A percentile compares a stretch with the other conserved stretches of the same genome.
Conservation (phyloP, 2,329 filamentous ascomycete species). For the Ophiostoma ulmi region DNA sequence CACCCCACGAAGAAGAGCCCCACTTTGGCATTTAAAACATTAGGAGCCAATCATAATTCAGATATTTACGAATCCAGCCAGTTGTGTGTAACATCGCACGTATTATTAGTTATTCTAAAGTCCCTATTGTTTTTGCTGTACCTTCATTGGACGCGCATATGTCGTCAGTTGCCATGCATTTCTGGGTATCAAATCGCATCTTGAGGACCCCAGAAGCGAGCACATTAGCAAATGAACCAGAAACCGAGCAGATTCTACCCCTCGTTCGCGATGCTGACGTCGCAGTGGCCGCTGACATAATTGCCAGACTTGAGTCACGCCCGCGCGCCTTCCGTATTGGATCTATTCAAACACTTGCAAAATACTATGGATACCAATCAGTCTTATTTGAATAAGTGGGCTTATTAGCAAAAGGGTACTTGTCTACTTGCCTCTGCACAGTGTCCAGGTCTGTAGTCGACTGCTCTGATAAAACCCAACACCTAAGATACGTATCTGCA, state of each 20-base stretch:
- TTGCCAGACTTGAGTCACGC: neutral
- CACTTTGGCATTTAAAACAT: neutral
- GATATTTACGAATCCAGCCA: neutral
- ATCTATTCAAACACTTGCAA: neutral
- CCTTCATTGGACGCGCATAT: neutral
- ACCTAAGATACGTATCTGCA: neutral
- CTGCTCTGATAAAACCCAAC: constrained; percentile 8
- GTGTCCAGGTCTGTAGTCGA: neutral
- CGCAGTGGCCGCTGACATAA: neutral
- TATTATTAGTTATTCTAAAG: neutral
- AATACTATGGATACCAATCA: neutral
- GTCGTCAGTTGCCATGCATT: neutral
- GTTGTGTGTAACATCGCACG: neutral
- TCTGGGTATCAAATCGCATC: neutral
- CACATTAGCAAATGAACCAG: neutral
- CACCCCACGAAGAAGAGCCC: neutral
- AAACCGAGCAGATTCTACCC: neutral
- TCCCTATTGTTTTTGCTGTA: too few relatives aligned
- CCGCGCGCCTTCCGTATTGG: neutral
- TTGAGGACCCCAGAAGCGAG: neutral
- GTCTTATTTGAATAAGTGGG: neutral
- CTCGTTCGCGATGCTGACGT: neutral
- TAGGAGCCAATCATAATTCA: neutral
- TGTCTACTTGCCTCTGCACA: constrained; percentile 2
- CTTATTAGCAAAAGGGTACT: neutral